Evolutionary conservation across 108 stramenopile species (phyloP), one percentile per base, ranked within the genome.

Genomic region (Pseudonitzschia pungens): DNA sequence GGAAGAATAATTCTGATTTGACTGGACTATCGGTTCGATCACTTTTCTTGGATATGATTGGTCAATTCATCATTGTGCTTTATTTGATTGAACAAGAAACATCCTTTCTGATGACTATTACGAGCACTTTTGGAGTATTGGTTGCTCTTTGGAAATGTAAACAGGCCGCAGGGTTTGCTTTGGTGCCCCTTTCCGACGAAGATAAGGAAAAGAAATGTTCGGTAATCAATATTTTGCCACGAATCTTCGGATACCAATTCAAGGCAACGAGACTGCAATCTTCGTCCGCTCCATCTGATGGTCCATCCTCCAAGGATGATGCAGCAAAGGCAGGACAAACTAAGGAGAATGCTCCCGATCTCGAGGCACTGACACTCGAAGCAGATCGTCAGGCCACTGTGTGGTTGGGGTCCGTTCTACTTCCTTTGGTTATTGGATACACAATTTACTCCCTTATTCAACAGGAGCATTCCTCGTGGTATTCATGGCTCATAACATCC

Each of bases 51-150:
- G 96, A 96, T 64, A 85, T 94, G 85, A 69, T 96, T 56, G 93
- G 92, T 24, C 97, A 98, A 72, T 73, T 88, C 14, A 79, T 98
- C 31, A 94, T 98, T 27, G 67, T 98, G 24, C 70, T 96, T 14
- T 98, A 84, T 74, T 86, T 98, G 65, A 87, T 96, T 65, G 96
- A 96, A 57, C 84, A 84, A 70, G 95, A 95, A 45, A 83, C 89
- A 14, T 92, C 90, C 21, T 72, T 98, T 22, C 78, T 98, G 3
- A 94, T 98, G 80, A 95, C 87, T 0, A 68, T 94, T 0, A 96
- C 97, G 15, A 81, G 89, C n/a, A 86, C 72, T 18, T 70, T 85
- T 44, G 97, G 96, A 29, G 84, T 84, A 72, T 55, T 91, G 12
- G 91, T 94, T 73, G 92, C 92, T 12, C 59, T 90, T 58, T 94